A percentile compares a stretch with the other conserved stretches of the same genome.
These are phyloP conservation scores for Hortaea sp. DNA, from an alignment of 2,329 filamentous ascomycete genomes.

Conservation along the genomic window DNA sequence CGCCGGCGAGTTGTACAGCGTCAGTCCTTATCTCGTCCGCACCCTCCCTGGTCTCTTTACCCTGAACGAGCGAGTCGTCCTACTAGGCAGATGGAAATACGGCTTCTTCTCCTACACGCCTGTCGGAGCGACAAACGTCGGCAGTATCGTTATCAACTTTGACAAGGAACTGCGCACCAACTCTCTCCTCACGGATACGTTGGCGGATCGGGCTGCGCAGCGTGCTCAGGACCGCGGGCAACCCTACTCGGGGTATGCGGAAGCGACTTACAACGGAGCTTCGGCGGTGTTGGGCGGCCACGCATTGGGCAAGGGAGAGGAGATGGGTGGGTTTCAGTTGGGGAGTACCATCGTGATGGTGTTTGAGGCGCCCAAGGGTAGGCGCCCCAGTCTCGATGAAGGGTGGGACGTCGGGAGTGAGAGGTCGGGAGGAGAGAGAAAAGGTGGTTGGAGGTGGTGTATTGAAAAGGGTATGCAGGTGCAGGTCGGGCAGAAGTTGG, in stretches of 20 bases:
- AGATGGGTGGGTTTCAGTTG: slow-evolving; percentile 96
- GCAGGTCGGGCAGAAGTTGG: slow-evolving; percentile 79
- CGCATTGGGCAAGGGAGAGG: slow-evolving; percentile 75
- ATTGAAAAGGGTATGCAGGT: slow-evolving; percentile 81
- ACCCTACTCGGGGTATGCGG: slow-evolving; percentile 78
- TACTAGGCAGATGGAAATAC: slow-evolving; percentile 89
- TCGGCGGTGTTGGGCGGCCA: slow-evolving; percentile 72
- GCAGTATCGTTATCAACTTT: slow-evolving; percentile 94
- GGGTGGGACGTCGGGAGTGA: slow-evolving; percentile 44
- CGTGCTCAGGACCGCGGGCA: slow-evolving; percentile 67
- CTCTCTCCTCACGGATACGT: slow-evolving; percentile 82
- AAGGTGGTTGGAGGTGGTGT: slow-evolving; percentile 71
- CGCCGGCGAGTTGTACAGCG: slow-evolving; percentile 87
- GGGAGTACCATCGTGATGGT: slow-evolving; percentile 92
- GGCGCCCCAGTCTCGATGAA: slow-evolving; percentile 47
- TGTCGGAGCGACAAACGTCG: slow-evolving; percentile 94
- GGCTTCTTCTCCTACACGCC: slow-evolving; percentile 96
- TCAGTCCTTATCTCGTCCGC: slow-evolving; percentile 88
- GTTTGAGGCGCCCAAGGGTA: slow-evolving; percentile 77
- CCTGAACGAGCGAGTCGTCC: slow-evolving; percentile 87
- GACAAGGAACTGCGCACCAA: slow-evolving; percentile 91
- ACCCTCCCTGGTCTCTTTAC: slow-evolving; percentile 92
- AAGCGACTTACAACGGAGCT: slow-evolving; percentile 76
- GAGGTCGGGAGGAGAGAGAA: slow-evolving; percentile 36
- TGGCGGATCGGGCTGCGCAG: slow-evolving; percentile 75